Evolutionary conservation across 495 filamentous ascomycete species (phyloP).

Genomic region (Lasiosphaeria ovina): DNA sequence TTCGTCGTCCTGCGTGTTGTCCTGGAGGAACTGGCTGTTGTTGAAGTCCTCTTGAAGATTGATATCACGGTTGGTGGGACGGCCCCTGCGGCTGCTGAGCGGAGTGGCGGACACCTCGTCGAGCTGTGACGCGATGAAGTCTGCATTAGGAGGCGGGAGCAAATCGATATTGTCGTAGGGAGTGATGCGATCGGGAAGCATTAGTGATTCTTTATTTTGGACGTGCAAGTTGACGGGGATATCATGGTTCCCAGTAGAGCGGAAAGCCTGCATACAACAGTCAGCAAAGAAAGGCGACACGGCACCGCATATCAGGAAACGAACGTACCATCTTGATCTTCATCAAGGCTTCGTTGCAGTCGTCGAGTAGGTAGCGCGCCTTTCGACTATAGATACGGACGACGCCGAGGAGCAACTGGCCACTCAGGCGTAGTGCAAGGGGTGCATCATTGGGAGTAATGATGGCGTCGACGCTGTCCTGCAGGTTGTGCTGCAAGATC

Average conservation of each 20-base stretch:
- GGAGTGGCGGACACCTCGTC: conserved; percentile 53
- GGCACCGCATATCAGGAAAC: neutral
- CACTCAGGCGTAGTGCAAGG: conserved; percentile 90
- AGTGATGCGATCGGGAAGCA: conserved; percentile 83
- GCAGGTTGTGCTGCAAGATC: conserved; percentile 86
- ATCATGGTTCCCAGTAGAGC: conserved; percentile 75
- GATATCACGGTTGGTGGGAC: conserved; percentile 62
- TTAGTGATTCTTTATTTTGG: conserved; percentile 66
- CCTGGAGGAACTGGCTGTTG: conserved; percentile 67
- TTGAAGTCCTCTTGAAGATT: conserved; percentile 58
- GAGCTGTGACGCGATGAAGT: conserved; percentile 67
- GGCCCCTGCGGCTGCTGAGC: conserved; percentile 44
- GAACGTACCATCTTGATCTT: conserved; percentile 93
- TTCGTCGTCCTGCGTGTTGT: conserved; percentile 56
- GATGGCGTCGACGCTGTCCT: conserved; percentile 90
- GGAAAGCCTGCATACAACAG: conserved; percentile 61
- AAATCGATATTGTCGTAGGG: conserved; percentile 78
- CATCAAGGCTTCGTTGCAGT: conserved; percentile 94
- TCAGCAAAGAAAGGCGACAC: conserved; percentile 28
- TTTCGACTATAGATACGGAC: conserved; percentile 97
- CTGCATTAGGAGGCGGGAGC: conserved; percentile 65
- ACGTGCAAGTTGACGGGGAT: conserved; percentile 63
- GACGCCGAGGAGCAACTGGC: conserved; percentile 90
- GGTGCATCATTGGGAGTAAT: conserved; percentile 91
- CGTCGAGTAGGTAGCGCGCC: conserved; percentile 90